A percentile compares a stretch with the other conserved stretches of the same genome.
Evolutionary conservation across 768 basidiomycete species (phyloP).

Genomic region (Aureoboletus auriporus): DNA sequence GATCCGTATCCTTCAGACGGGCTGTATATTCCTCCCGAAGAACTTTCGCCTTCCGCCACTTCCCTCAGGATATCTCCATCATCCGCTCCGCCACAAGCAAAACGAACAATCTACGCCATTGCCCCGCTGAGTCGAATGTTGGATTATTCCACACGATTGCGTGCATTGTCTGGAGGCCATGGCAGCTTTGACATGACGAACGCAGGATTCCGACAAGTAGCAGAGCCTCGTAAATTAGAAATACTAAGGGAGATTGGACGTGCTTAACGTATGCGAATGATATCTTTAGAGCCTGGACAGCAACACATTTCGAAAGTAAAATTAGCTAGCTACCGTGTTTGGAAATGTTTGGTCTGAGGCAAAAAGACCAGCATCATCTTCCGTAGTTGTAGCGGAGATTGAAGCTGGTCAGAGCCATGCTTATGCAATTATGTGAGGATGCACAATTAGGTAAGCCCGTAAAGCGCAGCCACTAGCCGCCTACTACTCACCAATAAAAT

Average conservation of each 20-base stretch:
- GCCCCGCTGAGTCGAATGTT: slow-evolving; percentile 81
- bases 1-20: slow-evolving; percentile 54
- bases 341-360: no score
- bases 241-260: slow-evolving; percentile 79
- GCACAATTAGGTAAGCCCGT: no score
- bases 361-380: no score
- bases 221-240: slow-evolving; percentile 56
- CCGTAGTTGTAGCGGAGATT: no score
- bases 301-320: no score
- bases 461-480: no score
- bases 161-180: slow-evolving; percentile 79
- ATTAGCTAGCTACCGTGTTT: no score
- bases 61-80: slow-evolving; percentile 28
- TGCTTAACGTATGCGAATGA: slow-evolving; percentile 36
- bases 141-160: slow-evolving; percentile 73
- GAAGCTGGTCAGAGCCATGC: no score
- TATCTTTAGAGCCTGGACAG: no score
- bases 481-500: no score
- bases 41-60: slow-evolving; percentile 67
- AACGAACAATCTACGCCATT: slow-evolving; percentile 64
- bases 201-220: slow-evolving; percentile 73
- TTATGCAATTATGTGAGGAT: no score
- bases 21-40: slow-evolving; percentile 70
- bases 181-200: slow-evolving; percentile 75
- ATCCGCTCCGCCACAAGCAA: slow-evolving; percentile 38